Base-by-base conservation (phyloP, 352 stramenopile species). In the Pythium scleroteichum region DNA sequence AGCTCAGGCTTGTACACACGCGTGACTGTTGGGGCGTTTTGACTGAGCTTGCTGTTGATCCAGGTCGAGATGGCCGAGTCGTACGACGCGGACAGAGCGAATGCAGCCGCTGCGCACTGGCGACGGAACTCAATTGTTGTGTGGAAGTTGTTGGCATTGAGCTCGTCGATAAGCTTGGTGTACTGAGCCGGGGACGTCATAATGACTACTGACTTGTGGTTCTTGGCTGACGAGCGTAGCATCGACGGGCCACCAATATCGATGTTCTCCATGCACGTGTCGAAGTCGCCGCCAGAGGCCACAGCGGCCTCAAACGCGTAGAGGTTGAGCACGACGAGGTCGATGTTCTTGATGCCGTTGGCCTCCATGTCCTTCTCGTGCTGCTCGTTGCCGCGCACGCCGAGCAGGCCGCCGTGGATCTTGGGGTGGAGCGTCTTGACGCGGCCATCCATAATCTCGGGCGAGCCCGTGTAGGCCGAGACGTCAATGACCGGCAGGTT, bases 241-340 rank as follows among this genome's bases (percentile, higher is more conserved):
- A 99, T 99, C 50, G 89, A 98, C 19, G 98, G 98, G 13, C 98
- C 98, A 44, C 98, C 98, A 78, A 99, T 99, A 75, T 99, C 98
- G 71, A 99, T 99, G 84, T 99, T 99, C 76, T 99, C 98, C 69
- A 99, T 98, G 84, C 97, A 99, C 66, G 97, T 98, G 71, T 98
- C 96, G 69, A 99, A 99, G 62, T 93, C 82, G 22, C 85, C 75
- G 39, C 83, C 85, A 29, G 77, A 87, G 17, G 92, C 89, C 16
- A 99, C 97, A 4, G 98, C 99, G 4, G 88, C 85, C 69, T 99
- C 96, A 69, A 99, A 99, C 16, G 98, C 96, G 79, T 99, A 99
- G 27, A 99, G 77, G 77, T 99, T 99, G 45, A 99, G 82, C 62
- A 99, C 94, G 17, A 99, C 98, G 64, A 99, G 89, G 73, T 99